Evolutionary conservation across 352 stramenopile species (phyloP).

Genomic region (Phytophthora sp.): DNA sequence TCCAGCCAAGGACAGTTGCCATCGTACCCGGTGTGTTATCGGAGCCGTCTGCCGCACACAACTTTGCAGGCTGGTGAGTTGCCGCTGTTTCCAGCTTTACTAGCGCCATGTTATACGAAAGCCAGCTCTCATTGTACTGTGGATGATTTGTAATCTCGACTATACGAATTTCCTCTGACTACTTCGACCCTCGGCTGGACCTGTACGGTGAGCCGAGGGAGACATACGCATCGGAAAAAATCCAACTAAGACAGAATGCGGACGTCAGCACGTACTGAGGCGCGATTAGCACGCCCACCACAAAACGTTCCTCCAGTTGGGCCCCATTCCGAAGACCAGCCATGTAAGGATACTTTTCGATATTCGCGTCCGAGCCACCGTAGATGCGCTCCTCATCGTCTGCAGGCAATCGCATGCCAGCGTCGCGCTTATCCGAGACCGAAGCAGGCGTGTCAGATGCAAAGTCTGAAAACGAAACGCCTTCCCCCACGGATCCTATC

Average conservation of each 20-base stretch:
- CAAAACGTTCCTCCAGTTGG: not conserved
- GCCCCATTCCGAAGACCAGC: not conserved
- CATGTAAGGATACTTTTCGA: not conserved
- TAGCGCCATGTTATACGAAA: no score
- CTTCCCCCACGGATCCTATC: no score
- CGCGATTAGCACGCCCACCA: not conserved
- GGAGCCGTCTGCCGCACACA: no score
- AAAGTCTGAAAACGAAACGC: no score
- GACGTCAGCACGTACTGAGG: not conserved
- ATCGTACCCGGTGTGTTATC: no score
- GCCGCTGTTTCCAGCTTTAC: no score
- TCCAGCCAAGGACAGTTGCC: no score
- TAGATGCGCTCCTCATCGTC: not conserved
- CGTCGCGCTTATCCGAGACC: no score
- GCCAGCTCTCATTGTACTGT: no score
- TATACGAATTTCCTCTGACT: not conserved
- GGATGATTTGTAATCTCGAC: not conserved
- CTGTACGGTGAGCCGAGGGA: not conserved
- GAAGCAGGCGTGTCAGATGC: no score
- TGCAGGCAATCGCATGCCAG: no score
- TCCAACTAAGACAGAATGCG: not conserved
- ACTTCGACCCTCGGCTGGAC: not conserved
- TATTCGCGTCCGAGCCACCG: not conserved
- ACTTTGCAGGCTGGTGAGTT: no score
- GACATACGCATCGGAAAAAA: not conserved